These are phyloP conservation scores for Podila verticillata DNA, from an alignment of 192 early-diverging fungal genomes.

Conservation along the genomic window DNA sequence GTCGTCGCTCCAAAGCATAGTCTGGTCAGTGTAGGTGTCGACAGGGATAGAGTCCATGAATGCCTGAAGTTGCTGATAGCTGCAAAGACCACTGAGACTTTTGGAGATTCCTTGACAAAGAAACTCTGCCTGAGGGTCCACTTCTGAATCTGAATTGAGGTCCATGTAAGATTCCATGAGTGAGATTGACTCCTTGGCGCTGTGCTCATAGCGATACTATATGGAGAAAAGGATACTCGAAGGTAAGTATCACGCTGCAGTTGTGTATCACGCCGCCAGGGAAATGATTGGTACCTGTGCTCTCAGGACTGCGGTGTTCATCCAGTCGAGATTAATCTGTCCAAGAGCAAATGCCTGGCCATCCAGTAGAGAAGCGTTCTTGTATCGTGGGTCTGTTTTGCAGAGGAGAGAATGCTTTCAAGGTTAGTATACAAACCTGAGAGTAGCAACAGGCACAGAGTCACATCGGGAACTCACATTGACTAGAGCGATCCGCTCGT, in stretches of 20 bases:
- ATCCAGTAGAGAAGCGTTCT: constrained; percentile 26
- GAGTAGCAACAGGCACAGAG: neutral
- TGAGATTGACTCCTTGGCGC: constrained; percentile 21
- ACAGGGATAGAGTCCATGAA: constrained; percentile 37
- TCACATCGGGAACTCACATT: constrained; percentile 17
- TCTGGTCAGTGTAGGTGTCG: constrained; percentile 19
- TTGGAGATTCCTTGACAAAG: constrained; percentile 22
- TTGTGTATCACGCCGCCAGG: too few species aligned
- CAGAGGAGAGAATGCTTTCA: too few species aligned
- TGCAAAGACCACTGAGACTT: constrained; percentile 35
- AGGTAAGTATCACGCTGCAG: too few species aligned
- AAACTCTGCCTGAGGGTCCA: constrained; percentile 16
- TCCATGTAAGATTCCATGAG: constrained; percentile 4
- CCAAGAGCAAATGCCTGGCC: constrained; percentile 32
- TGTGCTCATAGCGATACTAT: constrained; percentile 41
- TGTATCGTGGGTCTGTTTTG: constrained; percentile 30
- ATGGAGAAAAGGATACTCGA: neutral
- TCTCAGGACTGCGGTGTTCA: constrained; percentile 25
- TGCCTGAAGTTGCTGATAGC: constrained; percentile 29
- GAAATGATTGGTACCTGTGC: constrained; percentile 23
- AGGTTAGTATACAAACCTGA: neutral
- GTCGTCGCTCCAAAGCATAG: constrained; percentile 28
- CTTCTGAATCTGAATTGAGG: constrained; percentile 1
- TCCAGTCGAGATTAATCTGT: constrained; percentile 44
- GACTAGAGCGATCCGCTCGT: constrained; percentile 33